Evolutionary conservation across 108 stramenopile species (phyloP).

Genomic region (Hondaea fermentalgiana): DNA sequence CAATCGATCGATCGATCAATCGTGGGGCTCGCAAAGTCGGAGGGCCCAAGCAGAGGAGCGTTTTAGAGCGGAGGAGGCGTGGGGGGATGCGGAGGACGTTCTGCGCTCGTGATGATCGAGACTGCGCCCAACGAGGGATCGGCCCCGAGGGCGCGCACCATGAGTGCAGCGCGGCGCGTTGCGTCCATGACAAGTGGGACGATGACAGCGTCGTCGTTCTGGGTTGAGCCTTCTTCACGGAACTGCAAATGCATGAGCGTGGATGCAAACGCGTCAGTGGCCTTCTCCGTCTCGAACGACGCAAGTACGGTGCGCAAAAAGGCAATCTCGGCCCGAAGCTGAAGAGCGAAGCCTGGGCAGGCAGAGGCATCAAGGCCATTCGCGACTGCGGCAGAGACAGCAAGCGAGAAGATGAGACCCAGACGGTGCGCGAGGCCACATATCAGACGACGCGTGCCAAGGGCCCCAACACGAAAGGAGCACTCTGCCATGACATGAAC

Average conservation of each 20-base stretch:
- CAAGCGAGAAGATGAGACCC: not conserved
- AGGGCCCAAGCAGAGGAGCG: no score
- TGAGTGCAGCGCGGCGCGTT: not conserved
- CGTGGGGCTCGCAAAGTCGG: no score
- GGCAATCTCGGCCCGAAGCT: not conserved
- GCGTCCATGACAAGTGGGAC: no score
- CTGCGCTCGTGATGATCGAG: not conserved
- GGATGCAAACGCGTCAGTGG: not conserved
- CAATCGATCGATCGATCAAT: no score
- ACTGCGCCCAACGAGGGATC: not conserved
- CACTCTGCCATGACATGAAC: not conserved
- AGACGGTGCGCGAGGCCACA: not conserved
- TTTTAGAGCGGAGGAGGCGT: no score
- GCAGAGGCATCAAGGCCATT: not conserved
- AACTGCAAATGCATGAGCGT: not conserved
- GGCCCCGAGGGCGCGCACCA: not conserved
- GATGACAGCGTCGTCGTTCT: not conserved
- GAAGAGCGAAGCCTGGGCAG: not conserved
- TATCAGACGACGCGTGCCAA: not conserved
- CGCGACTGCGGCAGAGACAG: not conserved
- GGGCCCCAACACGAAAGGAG: not conserved
- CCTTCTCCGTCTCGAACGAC: not conserved
- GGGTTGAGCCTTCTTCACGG: not conserved
- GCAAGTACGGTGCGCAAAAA: not conserved
- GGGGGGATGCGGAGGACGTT: not conserved